Conservation (phyloP, 345 rosid genomes). For the Citrus glauca region DNA sequence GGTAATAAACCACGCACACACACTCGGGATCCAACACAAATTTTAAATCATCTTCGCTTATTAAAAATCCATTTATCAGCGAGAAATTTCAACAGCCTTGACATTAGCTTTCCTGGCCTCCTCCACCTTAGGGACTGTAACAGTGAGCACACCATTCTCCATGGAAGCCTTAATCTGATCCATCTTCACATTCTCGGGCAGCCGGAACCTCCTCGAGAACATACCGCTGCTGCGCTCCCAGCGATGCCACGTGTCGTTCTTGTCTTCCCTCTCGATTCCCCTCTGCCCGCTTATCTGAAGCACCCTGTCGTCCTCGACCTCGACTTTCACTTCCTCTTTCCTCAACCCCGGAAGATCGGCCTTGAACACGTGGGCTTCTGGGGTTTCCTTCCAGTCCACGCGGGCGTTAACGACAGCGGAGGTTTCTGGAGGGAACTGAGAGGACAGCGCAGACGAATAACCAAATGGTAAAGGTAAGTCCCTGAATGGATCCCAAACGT, state of each 20-base stretch:
- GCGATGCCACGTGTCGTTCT: constrained; percentile 20
- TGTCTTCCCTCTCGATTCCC: constrained; percentile 17
- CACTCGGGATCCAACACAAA: too few species aligned
- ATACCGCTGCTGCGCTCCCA: constrained; percentile 18
- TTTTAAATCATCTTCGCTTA: too few species aligned
- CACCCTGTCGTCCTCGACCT: constrained; percentile 4
- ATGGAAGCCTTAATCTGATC: constrained; percentile 10
- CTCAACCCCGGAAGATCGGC: constrained; percentile 8
- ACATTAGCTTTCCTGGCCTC: not conserved
- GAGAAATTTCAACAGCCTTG: not conserved
- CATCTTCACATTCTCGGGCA: constrained; percentile 8
- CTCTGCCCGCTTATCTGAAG: constrained; percentile 17
- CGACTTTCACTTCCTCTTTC: constrained; percentile 20
- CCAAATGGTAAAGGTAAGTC: not conserved
- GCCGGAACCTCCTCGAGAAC: constrained; percentile 16
- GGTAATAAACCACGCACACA: too few species aligned
- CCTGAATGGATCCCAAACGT: constrained; percentile 9
- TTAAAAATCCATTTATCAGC: not conserved
- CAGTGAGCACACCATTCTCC: constrained; percentile 19
- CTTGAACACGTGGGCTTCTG: not conserved
- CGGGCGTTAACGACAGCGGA: constrained; percentile 6
- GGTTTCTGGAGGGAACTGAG: constrained; percentile 1
- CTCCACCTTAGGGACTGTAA: not conserved
- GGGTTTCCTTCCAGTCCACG: constrained; percentile 11
- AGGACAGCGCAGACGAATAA: not conserved